phyloP scores from a whole-genome alignment of 139 green algal genomes.

The Closterium sp. region DNA sequence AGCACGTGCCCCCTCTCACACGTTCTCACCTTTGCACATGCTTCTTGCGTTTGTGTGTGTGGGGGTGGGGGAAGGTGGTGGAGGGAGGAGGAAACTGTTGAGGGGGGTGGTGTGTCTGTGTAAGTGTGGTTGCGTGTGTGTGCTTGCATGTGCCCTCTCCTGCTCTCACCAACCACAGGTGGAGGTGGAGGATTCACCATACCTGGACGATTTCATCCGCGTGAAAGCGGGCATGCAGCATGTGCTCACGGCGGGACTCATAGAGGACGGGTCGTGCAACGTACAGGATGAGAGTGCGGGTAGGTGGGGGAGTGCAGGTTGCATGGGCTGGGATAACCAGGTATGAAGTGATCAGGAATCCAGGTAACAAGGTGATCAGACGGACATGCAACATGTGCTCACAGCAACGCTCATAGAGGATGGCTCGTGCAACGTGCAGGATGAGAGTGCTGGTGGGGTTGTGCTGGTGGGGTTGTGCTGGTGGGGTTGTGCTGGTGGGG shows the following conservation, averaged over 20 bases:
- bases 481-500: too few species aligned
- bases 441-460: slow-evolving; percentile 31
- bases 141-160: too few species aligned
- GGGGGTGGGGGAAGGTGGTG: too few species aligned
- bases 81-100: too few species aligned
- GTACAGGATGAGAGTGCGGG: slow-evolving; percentile 82
- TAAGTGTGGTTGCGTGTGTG: too few species aligned
- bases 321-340: too few species aligned
- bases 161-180: slow-evolving; percentile 1
- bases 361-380: too few species aligned
- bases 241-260: slow-evolving; percentile 8
- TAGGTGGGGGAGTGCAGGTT: neutral
- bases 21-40: too few species aligned
- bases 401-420: slow-evolving; percentile 16
- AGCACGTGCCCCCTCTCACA: too few species aligned
- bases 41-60: too few species aligned
- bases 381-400: slow-evolving; percentile 58
- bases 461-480: neutral
- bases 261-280: slow-evolving; percentile 17
- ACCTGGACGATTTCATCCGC: slow-evolving; percentile 66
- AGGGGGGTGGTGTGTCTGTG: too few species aligned
- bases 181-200: slow-evolving; percentile 22
- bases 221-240: slow-evolving; percentile 63
- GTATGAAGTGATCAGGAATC: too few species aligned
- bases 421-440: slow-evolving; percentile 64